These are phyloP conservation scores for Candida manassasensis DNA, from an alignment of 805 yeast genomes.

Conservation along the genomic window DNA sequence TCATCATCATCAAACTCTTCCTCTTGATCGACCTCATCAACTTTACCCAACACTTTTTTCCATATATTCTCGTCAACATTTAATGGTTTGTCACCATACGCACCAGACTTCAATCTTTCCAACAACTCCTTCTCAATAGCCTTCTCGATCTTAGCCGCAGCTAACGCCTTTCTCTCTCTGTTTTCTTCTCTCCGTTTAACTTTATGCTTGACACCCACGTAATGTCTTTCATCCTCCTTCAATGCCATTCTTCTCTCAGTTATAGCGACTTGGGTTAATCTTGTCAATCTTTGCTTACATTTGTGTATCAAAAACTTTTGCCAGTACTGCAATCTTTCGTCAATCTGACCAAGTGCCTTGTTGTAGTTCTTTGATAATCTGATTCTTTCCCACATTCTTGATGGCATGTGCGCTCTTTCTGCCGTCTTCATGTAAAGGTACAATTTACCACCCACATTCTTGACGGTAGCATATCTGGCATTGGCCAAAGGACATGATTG, in stretches of 20 bases:
- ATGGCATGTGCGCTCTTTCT: slow-evolving; percentile 95
- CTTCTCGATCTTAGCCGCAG: slow-evolving; percentile 94
- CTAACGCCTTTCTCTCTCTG: slow-evolving; percentile 93
- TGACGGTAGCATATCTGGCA: slow-evolving; percentile 84
- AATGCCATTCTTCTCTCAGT: slow-evolving; percentile 91
- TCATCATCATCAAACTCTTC: slow-evolving; percentile 60
- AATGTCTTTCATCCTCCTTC: slow-evolving; percentile 87
- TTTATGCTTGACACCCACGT: slow-evolving; percentile 89
- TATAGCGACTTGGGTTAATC: slow-evolving; percentile 91
- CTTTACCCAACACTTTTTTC: slow-evolving; percentile 83
- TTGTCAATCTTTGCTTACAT: slow-evolving; percentile 92
- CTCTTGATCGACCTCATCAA: slow-evolving; percentile 53
- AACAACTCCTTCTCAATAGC: slow-evolving; percentile 93
- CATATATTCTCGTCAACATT: slow-evolving; percentile 95
- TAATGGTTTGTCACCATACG: slow-evolving; percentile 96
- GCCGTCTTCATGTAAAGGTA: slow-evolving; percentile 94
- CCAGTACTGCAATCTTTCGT: slow-evolving; percentile 87
- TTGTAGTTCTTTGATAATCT: slow-evolving; percentile 84
- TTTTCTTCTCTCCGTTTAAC: slow-evolving; percentile 91
- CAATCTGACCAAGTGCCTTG: slow-evolving; percentile 84
- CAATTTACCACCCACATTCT: slow-evolving; percentile 71
- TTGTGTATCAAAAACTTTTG: slow-evolving; percentile 85
- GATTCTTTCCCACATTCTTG: slow-evolving; percentile 91
- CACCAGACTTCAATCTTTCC: slow-evolving; percentile 94
- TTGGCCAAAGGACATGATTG: slow-evolving; percentile 96